Conservation (phyloP, 371 early-diverging fungal species). For the Apophysomyces sp. region DNA sequence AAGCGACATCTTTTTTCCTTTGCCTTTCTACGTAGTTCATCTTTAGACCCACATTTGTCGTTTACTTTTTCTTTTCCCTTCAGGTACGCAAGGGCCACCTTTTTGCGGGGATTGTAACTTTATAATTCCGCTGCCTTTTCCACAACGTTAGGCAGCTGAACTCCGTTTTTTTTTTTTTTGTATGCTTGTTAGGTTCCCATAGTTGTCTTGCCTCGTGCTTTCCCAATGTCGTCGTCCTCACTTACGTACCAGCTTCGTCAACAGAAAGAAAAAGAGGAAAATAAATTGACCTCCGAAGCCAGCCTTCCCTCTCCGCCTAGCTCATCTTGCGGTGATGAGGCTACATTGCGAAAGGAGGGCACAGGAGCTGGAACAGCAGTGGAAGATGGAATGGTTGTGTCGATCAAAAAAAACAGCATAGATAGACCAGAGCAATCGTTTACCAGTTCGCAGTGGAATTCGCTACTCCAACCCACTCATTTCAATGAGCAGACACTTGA, state of each 20-base stretch:
- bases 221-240: conserved; percentile 8
- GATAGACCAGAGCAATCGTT: conserved; percentile 13
- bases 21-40: no score
- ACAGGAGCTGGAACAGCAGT: not conserved
- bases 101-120: not conserved
- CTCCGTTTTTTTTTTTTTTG: not conserved
- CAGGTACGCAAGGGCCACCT: not conserved
- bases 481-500: conserved; percentile 20
- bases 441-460: not conserved
- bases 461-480: conserved; percentile 4
- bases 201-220: not conserved
- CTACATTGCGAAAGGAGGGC: not conserved
- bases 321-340: conserved; percentile 16
- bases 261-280: not conserved
- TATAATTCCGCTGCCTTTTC: not conserved
- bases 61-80: not conserved
- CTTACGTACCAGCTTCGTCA: conserved; percentile 16
- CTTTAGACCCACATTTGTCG: not conserved
- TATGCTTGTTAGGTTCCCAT: not conserved
- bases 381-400: not conserved
- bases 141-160: not conserved
- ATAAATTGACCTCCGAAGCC: not conserved
- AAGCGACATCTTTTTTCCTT: no score
- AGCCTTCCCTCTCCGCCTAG: conserved; percentile 20
- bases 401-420: not conserved